phyloP scores from a whole-genome alignment of 179 eudicot species.

The Spinacia oleracea region DNA sequence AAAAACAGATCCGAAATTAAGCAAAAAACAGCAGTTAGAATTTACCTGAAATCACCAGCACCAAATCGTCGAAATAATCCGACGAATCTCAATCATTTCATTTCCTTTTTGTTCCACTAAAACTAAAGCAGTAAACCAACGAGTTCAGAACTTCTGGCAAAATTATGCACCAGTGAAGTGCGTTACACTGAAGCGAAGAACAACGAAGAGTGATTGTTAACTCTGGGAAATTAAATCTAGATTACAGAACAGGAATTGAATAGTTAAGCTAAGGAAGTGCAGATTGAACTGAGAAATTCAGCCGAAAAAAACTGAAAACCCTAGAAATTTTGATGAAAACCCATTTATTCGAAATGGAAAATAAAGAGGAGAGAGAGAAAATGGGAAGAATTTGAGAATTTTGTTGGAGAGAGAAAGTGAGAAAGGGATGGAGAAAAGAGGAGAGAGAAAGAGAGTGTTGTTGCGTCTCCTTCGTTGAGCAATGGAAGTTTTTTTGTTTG shows the following conservation, averaged over 20 bases:
- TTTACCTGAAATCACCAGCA: conserved; percentile 37
- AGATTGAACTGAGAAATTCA: conserved; percentile 15
- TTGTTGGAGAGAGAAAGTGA: conserved; percentile 10
- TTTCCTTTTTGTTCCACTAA: background rate
- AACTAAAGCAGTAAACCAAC: conserved; percentile 1
- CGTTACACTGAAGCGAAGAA: conserved; percentile 21
- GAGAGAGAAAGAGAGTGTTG: conserved; percentile 14
- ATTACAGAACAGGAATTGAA: background rate
- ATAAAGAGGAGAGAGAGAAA: conserved; percentile 4
- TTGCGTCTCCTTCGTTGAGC: conserved; percentile 4
- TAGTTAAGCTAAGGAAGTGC: background rate
- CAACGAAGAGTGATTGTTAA: background rate
- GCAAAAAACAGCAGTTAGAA: conserved; percentile 12
- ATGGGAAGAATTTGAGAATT: background rate
- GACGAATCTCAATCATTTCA: conserved; percentile 16
- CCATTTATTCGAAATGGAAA: background rate
- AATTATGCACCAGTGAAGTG: conserved; percentile 23
- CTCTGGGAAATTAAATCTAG: conserved; percentile 25
- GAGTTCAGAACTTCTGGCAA: conserved; percentile 14
- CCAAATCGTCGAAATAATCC: conserved; percentile 17
- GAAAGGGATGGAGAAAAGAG: background rate
- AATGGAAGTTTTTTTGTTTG: conserved; percentile 16
- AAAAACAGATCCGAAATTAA: conserved; percentile 31
- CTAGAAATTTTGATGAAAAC: conserved; percentile 25
- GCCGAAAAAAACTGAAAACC: conserved; percentile 23